phyloP scores from a whole-genome alignment of 352 stramenopile genomes.

The Lagenidium sp. region DNA sequence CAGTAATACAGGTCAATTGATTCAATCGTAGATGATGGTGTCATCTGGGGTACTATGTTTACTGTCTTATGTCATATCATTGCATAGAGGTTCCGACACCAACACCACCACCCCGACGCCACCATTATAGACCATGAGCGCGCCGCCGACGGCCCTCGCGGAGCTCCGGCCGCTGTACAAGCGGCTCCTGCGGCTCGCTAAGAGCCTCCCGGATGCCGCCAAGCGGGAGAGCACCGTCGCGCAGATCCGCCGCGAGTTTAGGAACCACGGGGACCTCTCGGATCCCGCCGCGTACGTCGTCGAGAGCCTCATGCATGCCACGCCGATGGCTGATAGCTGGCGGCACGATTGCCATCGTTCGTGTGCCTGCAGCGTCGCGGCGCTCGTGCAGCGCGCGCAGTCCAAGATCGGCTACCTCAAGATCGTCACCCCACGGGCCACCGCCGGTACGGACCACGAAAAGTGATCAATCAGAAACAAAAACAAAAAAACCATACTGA shows the following conservation, averaged over 20 bases:
- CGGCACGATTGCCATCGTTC: too few relatives aligned
- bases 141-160: conserved; percentile 6
- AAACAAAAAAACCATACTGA: too few relatives aligned
- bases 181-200: conserved; percentile 70
- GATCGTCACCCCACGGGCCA: conserved; percentile 71
- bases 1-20: too few relatives aligned
- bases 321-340: too few relatives aligned
- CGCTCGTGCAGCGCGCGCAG: conserved; percentile 68
- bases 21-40: too few relatives aligned
- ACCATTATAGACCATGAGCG: conserved; percentile 14
- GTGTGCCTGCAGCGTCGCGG: conserved; percentile 31
- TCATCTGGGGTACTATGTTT: conserved; percentile 1
- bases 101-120: too few relatives aligned
- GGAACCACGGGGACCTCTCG: conserved; percentile 36
- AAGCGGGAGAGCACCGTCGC: conserved; percentile 58
- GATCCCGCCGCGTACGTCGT: conserved; percentile 57
- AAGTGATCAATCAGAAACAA: too few relatives aligned
- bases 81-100: conserved; percentile 1
- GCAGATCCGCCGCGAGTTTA: conserved; percentile 75
- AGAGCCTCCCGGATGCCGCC: conserved; percentile 49
- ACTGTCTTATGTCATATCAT: conserved; percentile 3
- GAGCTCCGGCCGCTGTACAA: conserved; percentile 78
- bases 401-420: conserved; percentile 79
- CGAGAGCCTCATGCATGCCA: too few relatives aligned
- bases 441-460: conserved; percentile 42